Evolutionary conservation across 2,329 filamentous ascomycete genomes (phyloP), one percentile per base, ranked within the genome.

Genomic region (Aschersonia sp.): DNA sequence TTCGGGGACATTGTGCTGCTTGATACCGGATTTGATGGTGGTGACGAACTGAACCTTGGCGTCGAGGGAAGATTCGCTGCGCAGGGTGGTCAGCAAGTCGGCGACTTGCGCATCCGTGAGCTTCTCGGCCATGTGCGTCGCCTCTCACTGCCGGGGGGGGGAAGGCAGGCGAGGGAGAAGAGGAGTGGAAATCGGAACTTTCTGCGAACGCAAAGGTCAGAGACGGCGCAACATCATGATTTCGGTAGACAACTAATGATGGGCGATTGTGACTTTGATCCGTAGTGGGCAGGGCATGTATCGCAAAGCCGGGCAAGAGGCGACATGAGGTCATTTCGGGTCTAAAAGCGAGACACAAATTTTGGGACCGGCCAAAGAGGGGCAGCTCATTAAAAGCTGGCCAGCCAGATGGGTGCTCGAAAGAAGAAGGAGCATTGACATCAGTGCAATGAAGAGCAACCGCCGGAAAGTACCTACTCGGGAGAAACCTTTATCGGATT

Each of bases 1-100:
- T 54, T 94, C 87, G 51, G 87, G 87, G 43, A 95, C 86, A 68
- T 88, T 88, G 62, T 85, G 83, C 65, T 94, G 88, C 65, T 95
- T 95, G 72, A 95, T 95, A 62, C 81, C 78, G 42, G 85, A 88
- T 67, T 95, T 94, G 65, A 89, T 71, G 57, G 71, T 73, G 50
- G 80, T 85, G 56, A 95, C 78, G 47, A 78, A 75, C 53, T 78
- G 71, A 53, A 87, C 74, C 61, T 88, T 88, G 46, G 73, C 67
- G 57, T 89, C 84, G 56, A 86, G 70, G 45, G 79, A 73, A 39
- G 76, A 73, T 56, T 86, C 83, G 56, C 78, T 75, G 62, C 68
- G 69, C 47, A 79, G 63, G 51, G 78, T 65, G 43, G 66, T 64
- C 53, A 70, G 57, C 53, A 79, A 66, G 65, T 74, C 70, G 47